These are phyloP conservation scores for Udeniomyces megalosporus DNA, from an alignment of 768 basidiomycete genomes.

Conservation along the genomic window DNA sequence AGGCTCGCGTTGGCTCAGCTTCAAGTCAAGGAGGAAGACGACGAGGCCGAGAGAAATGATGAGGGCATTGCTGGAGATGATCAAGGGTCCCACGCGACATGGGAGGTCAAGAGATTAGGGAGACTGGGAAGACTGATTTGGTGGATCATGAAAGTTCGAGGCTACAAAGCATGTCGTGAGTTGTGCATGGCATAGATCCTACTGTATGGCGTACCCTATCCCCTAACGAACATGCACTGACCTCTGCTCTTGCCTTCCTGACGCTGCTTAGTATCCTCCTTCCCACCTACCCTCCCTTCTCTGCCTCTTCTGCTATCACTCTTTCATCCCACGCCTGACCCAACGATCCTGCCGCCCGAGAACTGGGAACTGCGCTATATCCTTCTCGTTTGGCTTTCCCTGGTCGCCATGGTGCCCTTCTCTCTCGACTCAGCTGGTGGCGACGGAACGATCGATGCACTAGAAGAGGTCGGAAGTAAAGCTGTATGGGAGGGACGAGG, in stretches of 20 bases:
- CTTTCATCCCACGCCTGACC: slow-evolving; percentile 34
- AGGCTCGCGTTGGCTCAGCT: no score
- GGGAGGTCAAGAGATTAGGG: slow-evolving; percentile 40
- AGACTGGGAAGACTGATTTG: slow-evolving; percentile 43
- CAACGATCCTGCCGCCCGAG: slow-evolving; percentile 19
- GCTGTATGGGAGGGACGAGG: slow-evolving; percentile 32
- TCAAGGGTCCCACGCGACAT: background rate
- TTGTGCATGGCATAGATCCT: no score
- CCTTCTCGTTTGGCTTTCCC: slow-evolving; percentile 77
- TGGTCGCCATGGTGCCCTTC: slow-evolving; percentile 88
- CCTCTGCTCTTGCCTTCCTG: background rate
- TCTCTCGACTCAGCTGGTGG: slow-evolving; percentile 36
- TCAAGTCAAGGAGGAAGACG: slow-evolving; percentile 27
- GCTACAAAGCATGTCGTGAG: slow-evolving; percentile 80
- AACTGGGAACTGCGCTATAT: slow-evolving; percentile 75
- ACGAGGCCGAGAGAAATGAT: slow-evolving; percentile 28
- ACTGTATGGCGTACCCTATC: no score
- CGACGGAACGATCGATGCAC: background rate
- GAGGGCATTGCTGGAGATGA: background rate
- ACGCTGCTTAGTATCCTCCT: slow-evolving; percentile 54
- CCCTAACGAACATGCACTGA: background rate
- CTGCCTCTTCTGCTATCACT: slow-evolving; percentile 57
- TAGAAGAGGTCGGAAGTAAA: background rate
- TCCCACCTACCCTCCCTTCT: slow-evolving; percentile 80
- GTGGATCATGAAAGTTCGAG: slow-evolving; percentile 67